Percentiles rank a stretch among this genome's conserved stretches.
Evolutionary conservation across 495 filamentous ascomycete species (phyloP).

Genomic region (Corynascus novoguineensis): DNA sequence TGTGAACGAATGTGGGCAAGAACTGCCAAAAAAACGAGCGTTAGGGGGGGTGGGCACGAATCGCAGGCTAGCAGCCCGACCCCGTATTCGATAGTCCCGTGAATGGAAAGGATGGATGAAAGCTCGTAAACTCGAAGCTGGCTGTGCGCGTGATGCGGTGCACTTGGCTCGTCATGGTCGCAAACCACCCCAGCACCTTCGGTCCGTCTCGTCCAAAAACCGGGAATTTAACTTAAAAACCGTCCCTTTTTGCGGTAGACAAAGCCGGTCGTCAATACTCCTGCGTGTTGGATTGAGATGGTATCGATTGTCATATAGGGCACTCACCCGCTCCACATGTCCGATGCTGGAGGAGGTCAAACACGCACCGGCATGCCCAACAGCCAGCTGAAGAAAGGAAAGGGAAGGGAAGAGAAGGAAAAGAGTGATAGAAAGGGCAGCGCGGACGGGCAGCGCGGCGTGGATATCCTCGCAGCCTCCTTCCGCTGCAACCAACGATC

Average conservation of each 20-base stretch:
- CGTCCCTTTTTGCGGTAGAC: conserved; percentile 5
- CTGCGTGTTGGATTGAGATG: background rate
- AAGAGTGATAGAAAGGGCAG: too few relatives aligned
- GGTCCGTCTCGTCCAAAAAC: conserved; percentile 3
- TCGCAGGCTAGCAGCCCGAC: conserved; percentile 14
- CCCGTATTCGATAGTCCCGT: conserved; percentile 28
- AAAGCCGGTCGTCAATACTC: background rate
- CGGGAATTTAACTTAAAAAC: conserved; percentile 2
- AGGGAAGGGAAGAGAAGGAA: too few relatives aligned
- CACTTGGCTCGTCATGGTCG: conserved; percentile 28
- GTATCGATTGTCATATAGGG: conserved; percentile 5
- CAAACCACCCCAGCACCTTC: conserved; percentile 24
- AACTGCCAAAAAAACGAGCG: conserved; percentile 14
- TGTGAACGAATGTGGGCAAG: conserved; percentile 18
- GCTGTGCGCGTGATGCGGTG: conserved; percentile 18
- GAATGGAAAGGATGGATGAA: conserved; percentile 14
- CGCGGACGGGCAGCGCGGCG: conserved; percentile 14
- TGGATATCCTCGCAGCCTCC: conserved; percentile 4
- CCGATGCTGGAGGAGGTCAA: conserved; percentile 10
- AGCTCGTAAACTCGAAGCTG: conserved; percentile 23
- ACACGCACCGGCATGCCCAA: conserved; percentile 10
- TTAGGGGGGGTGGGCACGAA: conserved; percentile 11
- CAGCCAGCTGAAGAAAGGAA: background rate
- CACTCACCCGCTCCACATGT: conserved; percentile 13
- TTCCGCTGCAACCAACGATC: background rate